These are phyloP conservation scores for Hamamelis virginiana DNA, from an alignment of 164 flowering plant genomes.

Conservation along the genomic window DNA sequence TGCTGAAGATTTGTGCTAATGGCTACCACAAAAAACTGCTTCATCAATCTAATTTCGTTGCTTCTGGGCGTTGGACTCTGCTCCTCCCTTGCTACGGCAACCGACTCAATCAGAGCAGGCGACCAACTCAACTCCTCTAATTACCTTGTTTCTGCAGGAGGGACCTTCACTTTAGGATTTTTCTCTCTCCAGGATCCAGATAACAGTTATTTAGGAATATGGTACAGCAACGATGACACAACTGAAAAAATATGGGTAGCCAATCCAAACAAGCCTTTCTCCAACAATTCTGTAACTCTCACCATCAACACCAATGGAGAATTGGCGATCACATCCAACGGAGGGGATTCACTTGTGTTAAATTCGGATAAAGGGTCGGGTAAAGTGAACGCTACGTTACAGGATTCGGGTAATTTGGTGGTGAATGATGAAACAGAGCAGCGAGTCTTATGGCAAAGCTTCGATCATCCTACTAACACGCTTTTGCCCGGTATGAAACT, in stretches of 20 bases:
- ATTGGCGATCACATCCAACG: neutral
- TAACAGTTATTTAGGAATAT: slow-evolving; percentile 12
- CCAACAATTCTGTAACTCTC: neutral
- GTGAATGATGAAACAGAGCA: slow-evolving; percentile 13
- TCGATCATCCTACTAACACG: slow-evolving; percentile 29
- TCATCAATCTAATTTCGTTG: too few species aligned
- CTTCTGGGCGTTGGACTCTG: too few species aligned
- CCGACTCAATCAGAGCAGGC: slow-evolving; percentile 9
- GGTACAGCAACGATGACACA: too few species aligned
- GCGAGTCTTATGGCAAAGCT: slow-evolving; percentile 29
- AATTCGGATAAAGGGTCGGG: neutral
- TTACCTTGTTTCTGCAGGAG: slow-evolving; percentile 11
- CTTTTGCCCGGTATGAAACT: slow-evolving; percentile 33
- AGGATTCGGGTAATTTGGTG: slow-evolving; percentile 27
- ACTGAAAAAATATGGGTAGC: slow-evolving; percentile 9
- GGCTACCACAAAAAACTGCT: too few species aligned
- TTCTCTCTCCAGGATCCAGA: slow-evolving; percentile 3
- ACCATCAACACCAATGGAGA: neutral
- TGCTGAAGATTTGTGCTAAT: too few species aligned
- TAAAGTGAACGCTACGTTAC: slow-evolving; percentile 10
- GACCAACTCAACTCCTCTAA: slow-evolving; percentile 3
- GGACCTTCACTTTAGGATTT: slow-evolving; percentile 12
- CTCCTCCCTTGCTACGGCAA: too few species aligned
- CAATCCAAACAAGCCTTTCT: slow-evolving; percentile 11
- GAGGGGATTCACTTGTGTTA: neutral